Percentiles rank a stretch among this genome's conserved stretches.
Evolutionary conservation across 768 basidiomycete genomes (phyloP).

Genomic region (Pisolithus tinctorius): DNA sequence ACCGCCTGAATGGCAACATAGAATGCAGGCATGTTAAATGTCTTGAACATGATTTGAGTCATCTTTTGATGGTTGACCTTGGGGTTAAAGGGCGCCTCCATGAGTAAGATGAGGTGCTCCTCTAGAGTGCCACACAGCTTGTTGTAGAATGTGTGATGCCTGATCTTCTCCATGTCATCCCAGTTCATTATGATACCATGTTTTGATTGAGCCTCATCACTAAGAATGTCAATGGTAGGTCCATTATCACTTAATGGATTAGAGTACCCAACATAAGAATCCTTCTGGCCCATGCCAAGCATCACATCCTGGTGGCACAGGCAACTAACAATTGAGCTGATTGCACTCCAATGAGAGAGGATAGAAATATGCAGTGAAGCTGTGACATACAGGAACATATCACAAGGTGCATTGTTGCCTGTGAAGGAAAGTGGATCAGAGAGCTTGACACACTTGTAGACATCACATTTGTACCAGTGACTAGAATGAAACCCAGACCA

Average conservation of each 20-base stretch:
- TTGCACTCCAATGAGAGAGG: conserved; percentile 8
- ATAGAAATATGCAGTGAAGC: conserved; percentile 3
- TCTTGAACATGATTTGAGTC: conserved; percentile 79
- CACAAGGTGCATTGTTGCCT: conserved; percentile 87
- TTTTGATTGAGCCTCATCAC: conserved; percentile 91
- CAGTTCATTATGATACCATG: conserved; percentile 96
- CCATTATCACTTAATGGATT: conserved; percentile 2
- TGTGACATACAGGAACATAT: conserved; percentile 85
- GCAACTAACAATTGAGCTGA: conserved; percentile 87
- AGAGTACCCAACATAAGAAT: conserved; percentile 85
- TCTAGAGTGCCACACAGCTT: conserved; percentile 74
- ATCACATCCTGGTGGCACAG: conserved; percentile 93
- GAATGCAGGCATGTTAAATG: conserved; percentile 69
- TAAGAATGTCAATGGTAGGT: conserved; percentile 23
- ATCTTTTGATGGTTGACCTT: conserved; percentile 71
- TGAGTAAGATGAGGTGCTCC: conserved; percentile 67
- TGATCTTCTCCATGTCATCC: conserved; percentile 99
- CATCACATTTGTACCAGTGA: conserved; percentile 46
- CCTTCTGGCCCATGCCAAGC: conserved; percentile 96
- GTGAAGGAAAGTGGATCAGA: conserved; percentile 18
- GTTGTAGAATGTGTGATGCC: conserved; percentile 95
- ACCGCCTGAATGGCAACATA: conserved; percentile 73
- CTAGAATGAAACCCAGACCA: conserved; percentile 28
- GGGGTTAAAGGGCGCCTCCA: conserved; percentile 68
- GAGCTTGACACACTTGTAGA: neutral